Percentiles rank a stretch among this genome's conserved stretches.
phyloP scores from a whole-genome alignment of 441 rosid species.

The Pelargonium myrrhifolium region DNA sequence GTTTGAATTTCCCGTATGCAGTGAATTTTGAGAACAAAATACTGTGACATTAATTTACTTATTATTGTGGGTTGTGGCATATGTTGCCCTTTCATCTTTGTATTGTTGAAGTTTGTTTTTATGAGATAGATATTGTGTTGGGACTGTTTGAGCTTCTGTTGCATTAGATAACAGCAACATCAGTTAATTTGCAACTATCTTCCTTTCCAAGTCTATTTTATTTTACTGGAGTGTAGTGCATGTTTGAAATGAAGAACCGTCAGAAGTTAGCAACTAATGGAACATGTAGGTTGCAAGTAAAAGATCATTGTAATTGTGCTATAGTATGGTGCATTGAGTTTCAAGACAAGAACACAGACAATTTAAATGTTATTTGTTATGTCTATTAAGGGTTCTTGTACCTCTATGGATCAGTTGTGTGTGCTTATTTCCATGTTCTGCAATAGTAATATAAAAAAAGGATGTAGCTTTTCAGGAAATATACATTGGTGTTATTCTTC shows the following conservation, averaged over 20 bases:
- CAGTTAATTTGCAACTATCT: neutral
- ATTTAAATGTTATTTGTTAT: neutral
- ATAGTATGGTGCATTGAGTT: neutral
- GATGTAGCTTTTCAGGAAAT: conserved; percentile 8
- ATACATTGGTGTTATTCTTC: neutral
- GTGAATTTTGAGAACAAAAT: neutral
- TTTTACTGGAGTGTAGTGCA: conserved; percentile 1
- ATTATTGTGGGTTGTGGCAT: neutral
- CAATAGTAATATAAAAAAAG: neutral
- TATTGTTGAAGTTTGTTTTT: neutral
- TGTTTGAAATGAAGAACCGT: neutral
- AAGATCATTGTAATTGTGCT: neutral
- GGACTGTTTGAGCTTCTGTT: neutral
- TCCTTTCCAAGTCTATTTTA: neutral
- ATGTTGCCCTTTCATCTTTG: neutral
- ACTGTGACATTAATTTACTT: neutral
- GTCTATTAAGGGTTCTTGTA: neutral
- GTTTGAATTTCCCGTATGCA: neutral
- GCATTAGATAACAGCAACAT: conserved; percentile 2
- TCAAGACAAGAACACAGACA: neutral
- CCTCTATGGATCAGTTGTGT: neutral
- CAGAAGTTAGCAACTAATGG: neutral
- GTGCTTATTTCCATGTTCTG: neutral
- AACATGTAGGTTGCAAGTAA: neutral
- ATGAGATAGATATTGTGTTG: neutral